Conservation (phyloP, 345 rosid genomes). For the Euphorbia pulcherrima region DNA sequence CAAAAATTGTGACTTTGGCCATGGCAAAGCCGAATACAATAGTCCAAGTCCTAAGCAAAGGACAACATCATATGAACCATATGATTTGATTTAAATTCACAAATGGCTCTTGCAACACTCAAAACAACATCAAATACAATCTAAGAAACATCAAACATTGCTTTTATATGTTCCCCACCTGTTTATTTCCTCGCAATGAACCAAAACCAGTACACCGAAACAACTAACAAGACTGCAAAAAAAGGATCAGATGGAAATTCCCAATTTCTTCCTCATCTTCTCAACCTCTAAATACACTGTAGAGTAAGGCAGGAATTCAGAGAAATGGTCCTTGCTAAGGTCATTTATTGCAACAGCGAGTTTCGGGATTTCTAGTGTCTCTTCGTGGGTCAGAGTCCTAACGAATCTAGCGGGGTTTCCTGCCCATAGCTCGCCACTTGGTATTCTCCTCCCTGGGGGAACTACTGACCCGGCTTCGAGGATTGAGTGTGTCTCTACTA, state of each 20-base stretch:
- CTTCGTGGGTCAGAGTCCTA: slow-evolving; percentile 79
- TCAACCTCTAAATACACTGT: slow-evolving; percentile 96
- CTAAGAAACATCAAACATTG: slow-evolving; percentile 22
- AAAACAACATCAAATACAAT: too few relatives aligned
- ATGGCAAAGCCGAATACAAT: too few relatives aligned
- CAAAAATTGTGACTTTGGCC: too few relatives aligned
- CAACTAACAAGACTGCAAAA: neutral
- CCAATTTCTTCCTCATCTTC: slow-evolving; percentile 71
- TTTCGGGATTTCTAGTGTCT: slow-evolving; percentile 86
- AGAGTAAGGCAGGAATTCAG: slow-evolving; percentile 91
- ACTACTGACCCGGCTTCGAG: slow-evolving; percentile 94
- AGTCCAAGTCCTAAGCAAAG: too few relatives aligned
- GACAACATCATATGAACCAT: too few relatives aligned
- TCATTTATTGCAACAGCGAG: slow-evolving; percentile 92
- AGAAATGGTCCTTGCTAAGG: slow-evolving; percentile 65
- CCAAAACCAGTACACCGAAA: slow-evolving; percentile 25
- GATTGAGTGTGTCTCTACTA: slow-evolving; percentile 85
- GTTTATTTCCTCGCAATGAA: slow-evolving; percentile 54
- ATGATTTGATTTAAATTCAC: too few relatives aligned
- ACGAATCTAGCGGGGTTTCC: slow-evolving; percentile 96
- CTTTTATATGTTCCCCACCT: slow-evolving; percentile 44
- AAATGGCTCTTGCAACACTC: slow-evolving; percentile 18
- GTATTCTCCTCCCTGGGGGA: slow-evolving; percentile 95
- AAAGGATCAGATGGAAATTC: slow-evolving; percentile 52
- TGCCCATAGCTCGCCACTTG: slow-evolving; percentile 95